phyloP scores from a whole-genome alignment of 2,329 filamentous ascomycete genomes.

The Cladobotryum protrusum region DNA sequence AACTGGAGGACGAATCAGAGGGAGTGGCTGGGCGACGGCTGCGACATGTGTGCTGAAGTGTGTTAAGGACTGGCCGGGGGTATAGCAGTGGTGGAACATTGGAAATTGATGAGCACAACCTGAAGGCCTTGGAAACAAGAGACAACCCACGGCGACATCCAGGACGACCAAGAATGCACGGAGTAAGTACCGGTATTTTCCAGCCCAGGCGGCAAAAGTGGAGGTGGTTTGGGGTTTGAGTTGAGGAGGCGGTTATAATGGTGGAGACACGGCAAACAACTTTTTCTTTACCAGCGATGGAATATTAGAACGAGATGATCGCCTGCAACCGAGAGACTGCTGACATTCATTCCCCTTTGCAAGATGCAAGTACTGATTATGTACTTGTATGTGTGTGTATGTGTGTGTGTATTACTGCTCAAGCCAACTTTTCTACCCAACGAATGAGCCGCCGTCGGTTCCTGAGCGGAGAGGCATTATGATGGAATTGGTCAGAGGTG shows the following conservation, averaged over 20 bases:
- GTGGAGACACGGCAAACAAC: constrained; percentile 3
- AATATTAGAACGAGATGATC: background rate
- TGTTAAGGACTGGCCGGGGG: constrained; percentile 8
- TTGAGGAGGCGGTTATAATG: constrained; percentile 10
- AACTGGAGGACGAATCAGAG: constrained; percentile 12
- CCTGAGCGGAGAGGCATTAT: no score
- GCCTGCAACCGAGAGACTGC: background rate
- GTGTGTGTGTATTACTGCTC: no score
- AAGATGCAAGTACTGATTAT: background rate
- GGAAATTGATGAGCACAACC: constrained; percentile 3
- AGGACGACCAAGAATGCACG: constrained; percentile 1
- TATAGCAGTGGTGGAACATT: constrained; percentile 5
- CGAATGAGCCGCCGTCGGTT: no score
- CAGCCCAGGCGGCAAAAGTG: constrained; percentile 10
- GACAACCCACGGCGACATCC: background rate
- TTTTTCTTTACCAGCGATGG: no score
- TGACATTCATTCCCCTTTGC: background rate
- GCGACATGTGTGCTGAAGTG: constrained; percentile 6
- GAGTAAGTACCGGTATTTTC: background rate
- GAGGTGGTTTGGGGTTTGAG: constrained; percentile 8
- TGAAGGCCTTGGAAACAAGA: background rate
- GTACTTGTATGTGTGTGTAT: background rate
- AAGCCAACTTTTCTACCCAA: no score
- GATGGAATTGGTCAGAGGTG: no score
- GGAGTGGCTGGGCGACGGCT: constrained; percentile 10